Evolutionary conservation across 108 stramenopile genomes (phyloP).

Genomic region (Cyclostephanos invisitatus): DNA sequence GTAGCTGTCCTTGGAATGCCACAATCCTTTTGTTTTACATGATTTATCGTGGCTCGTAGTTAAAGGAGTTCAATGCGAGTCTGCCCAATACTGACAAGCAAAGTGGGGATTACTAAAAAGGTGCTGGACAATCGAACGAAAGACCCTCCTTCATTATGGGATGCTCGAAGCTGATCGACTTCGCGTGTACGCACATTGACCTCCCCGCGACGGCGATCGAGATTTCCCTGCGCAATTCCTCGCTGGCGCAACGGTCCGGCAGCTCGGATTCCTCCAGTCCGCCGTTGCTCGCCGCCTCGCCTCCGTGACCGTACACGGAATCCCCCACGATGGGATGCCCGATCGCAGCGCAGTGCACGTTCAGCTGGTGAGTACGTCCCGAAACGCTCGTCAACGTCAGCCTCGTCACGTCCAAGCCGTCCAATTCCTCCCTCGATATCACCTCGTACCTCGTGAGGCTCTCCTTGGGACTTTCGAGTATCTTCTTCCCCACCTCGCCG

Average conservation of each 20-base stretch:
- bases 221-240: constrained; percentile 58
- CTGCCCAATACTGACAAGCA: too few relatives aligned
- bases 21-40: too few relatives aligned
- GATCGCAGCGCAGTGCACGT: constrained; percentile 85
- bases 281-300: constrained; percentile 74
- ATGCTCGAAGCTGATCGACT: constrained; percentile 75
- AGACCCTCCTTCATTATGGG: constrained; percentile 63
- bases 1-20: too few relatives aligned
- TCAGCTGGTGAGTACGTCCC: constrained; percentile 86
- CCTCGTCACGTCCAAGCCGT: constrained; percentile 73
- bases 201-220: constrained; percentile 41
- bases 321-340: constrained; percentile 92
- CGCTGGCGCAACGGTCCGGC: constrained; percentile 55
- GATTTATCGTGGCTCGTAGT: too few relatives aligned
- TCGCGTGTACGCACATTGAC: constrained; percentile 76
- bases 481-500: constrained; percentile 66
- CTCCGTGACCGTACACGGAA: constrained; percentile 71
- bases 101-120: constrained; percentile 45
- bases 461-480: constrained; percentile 73
- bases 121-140: constrained; percentile 51
- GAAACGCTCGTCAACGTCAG: constrained; percentile 75
- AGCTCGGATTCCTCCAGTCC: constrained; percentile 66
- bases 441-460: constrained; percentile 79
- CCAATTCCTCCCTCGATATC: constrained; percentile 59
- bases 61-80: too few relatives aligned